phyloP scores from a whole-genome alignment of 495 filamentous ascomycete genomes.

The Elasticomyces elasticus region DNA sequence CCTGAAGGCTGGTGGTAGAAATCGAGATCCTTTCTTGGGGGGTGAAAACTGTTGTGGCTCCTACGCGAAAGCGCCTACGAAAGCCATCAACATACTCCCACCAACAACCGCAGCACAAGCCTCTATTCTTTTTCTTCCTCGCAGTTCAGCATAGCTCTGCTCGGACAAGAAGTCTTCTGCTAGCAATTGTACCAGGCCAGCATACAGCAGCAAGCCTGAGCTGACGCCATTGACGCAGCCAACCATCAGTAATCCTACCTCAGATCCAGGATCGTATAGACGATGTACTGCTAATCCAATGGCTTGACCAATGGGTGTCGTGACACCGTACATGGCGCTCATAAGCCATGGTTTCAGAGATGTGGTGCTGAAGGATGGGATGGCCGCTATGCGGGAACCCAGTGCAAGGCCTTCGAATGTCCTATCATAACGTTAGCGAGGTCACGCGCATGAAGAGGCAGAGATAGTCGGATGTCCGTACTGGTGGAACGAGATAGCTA shows the following conservation, averaged over 20 bases:
- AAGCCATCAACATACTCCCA: slow-evolving; percentile 72
- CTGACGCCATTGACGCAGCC: slow-evolving; percentile 89
- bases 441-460: no score
- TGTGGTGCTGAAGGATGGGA: slow-evolving; percentile 22
- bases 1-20: no score
- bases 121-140: slow-evolving; percentile 57
- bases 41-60: no score
- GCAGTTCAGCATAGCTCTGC: slow-evolving; percentile 67
- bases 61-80: slow-evolving; percentile 61
- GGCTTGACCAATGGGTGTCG: slow-evolving; percentile 83
- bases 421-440: no score
- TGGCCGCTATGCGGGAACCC: slow-evolving; percentile 45
- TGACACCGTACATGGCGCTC: slow-evolving; percentile 83
- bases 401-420: slow-evolving; percentile 63
- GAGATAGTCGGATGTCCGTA: no score
- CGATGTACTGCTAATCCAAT: slow-evolving; percentile 74
- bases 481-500: slow-evolving; percentile 63
- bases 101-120: slow-evolving; percentile 68
- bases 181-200: slow-evolving; percentile 80
- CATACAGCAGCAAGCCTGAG: slow-evolving; percentile 77
- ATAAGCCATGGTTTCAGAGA: slow-evolving; percentile 72
- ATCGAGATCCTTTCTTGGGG: no score
- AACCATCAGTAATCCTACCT: slow-evolving; percentile 78
- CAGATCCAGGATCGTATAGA: slow-evolving; percentile 72
- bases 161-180: slow-evolving; percentile 91